phyloP scores from a whole-genome alignment of 2,329 filamentous ascomycete species.

The Penicillium capsulatum region DNA sequence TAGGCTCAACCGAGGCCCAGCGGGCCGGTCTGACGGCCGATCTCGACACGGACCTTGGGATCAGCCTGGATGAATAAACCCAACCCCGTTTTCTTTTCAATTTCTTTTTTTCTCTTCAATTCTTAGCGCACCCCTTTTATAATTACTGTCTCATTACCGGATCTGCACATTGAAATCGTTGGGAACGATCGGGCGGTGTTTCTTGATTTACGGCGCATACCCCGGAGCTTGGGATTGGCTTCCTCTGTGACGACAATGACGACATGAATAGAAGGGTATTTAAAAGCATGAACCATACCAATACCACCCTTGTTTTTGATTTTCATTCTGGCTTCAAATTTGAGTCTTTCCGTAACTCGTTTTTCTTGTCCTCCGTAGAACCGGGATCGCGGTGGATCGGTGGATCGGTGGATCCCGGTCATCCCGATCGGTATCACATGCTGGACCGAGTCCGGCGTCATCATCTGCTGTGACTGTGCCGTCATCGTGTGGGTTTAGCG shows the following conservation, averaged over 20 bases:
- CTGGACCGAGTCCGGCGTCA: neutral
- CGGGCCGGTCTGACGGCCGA: constrained; percentile 15
- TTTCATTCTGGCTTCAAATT: no score
- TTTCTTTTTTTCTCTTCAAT: constrained; percentile 2
- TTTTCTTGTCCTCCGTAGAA: no score
- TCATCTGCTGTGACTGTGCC: no score
- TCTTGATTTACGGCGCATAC: constrained; percentile 6
- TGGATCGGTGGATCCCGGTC: neutral
- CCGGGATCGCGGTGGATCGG: no score
- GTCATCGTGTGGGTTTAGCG: no score
- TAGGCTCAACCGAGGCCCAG: constrained; percentile 15
- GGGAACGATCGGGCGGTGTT: constrained; percentile 1
- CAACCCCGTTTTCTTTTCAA: neutral
- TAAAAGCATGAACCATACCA: constrained; percentile 10
- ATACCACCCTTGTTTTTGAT: neutral
- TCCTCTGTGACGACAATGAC: constrained; percentile 9
- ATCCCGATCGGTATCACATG: constrained; percentile 5
- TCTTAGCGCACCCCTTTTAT: constrained; percentile 7
- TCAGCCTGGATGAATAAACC: constrained; percentile 15
- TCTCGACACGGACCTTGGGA: constrained; percentile 20
- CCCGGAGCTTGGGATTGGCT: constrained; percentile 1
- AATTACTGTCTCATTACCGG: constrained; percentile 12
- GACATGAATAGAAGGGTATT: constrained; percentile 7
- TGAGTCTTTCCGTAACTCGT: no score
- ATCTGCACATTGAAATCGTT: neutral